Evolutionary conservation across 352 stramenopile genomes (phyloP).

Genomic region (Phytopythium aichiense): DNA sequence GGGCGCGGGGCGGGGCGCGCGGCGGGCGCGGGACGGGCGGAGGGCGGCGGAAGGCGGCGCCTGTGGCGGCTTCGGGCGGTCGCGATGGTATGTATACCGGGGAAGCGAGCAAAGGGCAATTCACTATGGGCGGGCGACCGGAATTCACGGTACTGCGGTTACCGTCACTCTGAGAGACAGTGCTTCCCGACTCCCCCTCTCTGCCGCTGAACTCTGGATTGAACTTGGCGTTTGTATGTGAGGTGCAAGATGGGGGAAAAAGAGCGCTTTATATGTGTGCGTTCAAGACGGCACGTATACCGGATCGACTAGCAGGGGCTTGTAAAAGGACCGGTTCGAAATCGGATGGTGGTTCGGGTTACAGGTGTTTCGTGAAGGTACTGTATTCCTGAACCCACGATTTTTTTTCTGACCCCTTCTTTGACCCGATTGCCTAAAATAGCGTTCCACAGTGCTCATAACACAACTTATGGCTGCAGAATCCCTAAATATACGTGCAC

Average conservation of each 20-base stretch:
- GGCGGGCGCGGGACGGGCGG: too few species aligned
- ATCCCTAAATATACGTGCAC: too few species aligned
- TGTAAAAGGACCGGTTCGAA: neutral
- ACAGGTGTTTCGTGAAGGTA: neutral
- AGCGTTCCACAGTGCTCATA: too few species aligned
- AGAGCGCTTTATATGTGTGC: neutral
- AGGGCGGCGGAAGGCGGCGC: too few species aligned
- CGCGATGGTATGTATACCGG: too few species aligned
- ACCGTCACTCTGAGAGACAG: neutral
- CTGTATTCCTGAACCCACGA: neutral
- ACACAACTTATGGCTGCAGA: too few species aligned
- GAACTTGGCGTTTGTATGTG: neutral
- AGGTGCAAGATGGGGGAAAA: too few species aligned
- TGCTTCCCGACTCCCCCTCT: neutral
- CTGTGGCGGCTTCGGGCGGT: too few species aligned
- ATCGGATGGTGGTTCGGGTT: neutral
- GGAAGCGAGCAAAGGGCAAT: too few species aligned
- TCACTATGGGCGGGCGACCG: too few species aligned
- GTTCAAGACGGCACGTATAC: neutral
- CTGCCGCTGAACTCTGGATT: neutral
- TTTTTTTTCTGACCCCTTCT: neutral
- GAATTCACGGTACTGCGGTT: constrained; percentile 2
- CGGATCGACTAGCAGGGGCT: neutral
- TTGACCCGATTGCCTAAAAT: too few species aligned
- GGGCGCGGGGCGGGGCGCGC: too few species aligned